Evolutionary conservation across 2,329 filamentous ascomycete genomes (phyloP).

Genomic region (Tolypocladium tropicale): DNA sequence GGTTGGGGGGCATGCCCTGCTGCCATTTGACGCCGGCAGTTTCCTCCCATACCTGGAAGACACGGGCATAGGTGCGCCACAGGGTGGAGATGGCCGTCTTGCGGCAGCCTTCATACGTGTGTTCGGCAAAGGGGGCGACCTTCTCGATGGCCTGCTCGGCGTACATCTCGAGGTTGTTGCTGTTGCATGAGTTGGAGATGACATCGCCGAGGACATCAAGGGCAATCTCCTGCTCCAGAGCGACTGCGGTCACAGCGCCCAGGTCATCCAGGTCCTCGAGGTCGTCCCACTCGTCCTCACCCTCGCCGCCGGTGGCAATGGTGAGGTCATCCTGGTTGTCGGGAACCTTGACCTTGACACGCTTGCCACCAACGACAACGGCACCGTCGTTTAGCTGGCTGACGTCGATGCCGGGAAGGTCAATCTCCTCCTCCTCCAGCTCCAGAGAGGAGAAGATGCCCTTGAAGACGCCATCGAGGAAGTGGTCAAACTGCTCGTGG

Average conservation of each 20-base stretch:
- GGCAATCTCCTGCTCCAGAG: constrained; percentile 94
- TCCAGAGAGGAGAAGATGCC: constrained; percentile 77
- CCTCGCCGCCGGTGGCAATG: constrained; percentile 44
- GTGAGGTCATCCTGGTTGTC: constrained; percentile 46
- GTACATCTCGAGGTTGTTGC: constrained; percentile 64
- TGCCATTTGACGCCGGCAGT: constrained; percentile 69
- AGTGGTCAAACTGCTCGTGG: constrained; percentile 69
- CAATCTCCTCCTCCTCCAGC: constrained; percentile 79
- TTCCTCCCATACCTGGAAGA: constrained; percentile 81
- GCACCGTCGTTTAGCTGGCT: constrained; percentile 62
- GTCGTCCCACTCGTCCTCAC: constrained; percentile 41
- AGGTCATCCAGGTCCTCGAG: constrained; percentile 76
- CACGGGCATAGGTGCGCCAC: constrained; percentile 85
- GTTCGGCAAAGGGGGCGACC: constrained; percentile 71
- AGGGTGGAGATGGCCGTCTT: constrained; percentile 86
- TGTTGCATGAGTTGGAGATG: constrained; percentile 72
- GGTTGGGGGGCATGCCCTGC: constrained; percentile 73
- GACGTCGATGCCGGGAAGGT: constrained; percentile 51
- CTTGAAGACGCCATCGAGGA: constrained; percentile 67
- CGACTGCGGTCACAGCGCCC: constrained; percentile 75
- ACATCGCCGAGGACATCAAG: constrained; percentile 92
- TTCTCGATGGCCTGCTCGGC: constrained; percentile 81
- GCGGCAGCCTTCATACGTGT: constrained; percentile 86
- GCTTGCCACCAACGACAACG: constrained; percentile 71
- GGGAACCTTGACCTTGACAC: constrained; percentile 62